Evolutionary conservation across 1,284 basidiomycete genomes (phyloP), one percentile per base, ranked within the genome.

Genomic region (Porogramme epimiltina): DNA sequence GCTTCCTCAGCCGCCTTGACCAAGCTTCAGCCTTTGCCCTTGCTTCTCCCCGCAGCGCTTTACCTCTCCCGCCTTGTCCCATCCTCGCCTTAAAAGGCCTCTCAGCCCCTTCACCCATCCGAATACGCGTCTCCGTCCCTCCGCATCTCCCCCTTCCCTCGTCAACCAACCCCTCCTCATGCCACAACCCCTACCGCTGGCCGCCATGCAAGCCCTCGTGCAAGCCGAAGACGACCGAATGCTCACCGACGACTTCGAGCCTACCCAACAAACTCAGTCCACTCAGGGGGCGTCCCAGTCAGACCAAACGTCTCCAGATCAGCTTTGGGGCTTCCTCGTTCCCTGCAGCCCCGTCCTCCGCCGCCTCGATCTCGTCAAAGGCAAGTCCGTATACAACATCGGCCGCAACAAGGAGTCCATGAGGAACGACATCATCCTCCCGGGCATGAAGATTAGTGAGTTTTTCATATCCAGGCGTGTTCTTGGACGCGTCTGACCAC

Each of bases 251-350:
- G 34, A 37, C n/a, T 6, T 13, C 16, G 34, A 37, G 34, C 34
- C 34, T 16, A 37, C 34, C 9, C 34, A 37, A 18, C 34, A 37
- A 16, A 38, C 23, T 24, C 44, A 51, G 34, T 42, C 49, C 6
- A 51, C 49, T 5, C 49, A 51, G 24, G 23, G 39, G 15, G 16
- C 44, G 23, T 37, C 44, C 18, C 44, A 45, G n/a, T 46, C 44
- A 10, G 43, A 46, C n/a, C 26, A 34, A 3, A 8, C 11, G 16
- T 28, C 41, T 25, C 23, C 39, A 13, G 33, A 28, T 18, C 10
- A 37, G 34, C 19, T 46, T 2, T 51, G 49, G 49, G 39, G 38
- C 24, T 51, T 40, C 11, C 45, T 51, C 33, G 40, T 51, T 5
- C 49, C 49, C 5, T 51, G 44, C 39, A 46, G 40, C 25, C 39